Evolutionary conservation across 352 stramenopile genomes (phyloP), one percentile per base, ranked within the genome.

Genomic region (Elongisporangium prolatum): DNA sequence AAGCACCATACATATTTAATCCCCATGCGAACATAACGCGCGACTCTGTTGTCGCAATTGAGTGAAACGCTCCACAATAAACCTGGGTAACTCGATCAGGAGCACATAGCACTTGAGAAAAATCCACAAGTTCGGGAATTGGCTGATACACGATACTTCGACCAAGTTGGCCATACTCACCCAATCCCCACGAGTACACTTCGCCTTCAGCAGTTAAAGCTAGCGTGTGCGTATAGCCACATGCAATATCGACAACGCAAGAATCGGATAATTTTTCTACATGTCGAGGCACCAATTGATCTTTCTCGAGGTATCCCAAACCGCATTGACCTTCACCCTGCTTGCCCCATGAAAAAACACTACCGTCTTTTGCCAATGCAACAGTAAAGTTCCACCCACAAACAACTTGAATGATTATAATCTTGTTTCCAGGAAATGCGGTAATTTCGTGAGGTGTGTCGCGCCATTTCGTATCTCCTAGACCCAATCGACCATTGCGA

Each of bases 111-210:
- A 79, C 63, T 0, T 63, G 40, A 4, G 68, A 69, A 14, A 89
- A 63, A 37, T 91, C 80, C 11, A 94, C 74, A 25, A 70, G 64
- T 17, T 88, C 78, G 16, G 84, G 84, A 14, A 91, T 48, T 0
- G 84, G 84, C 51, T 94, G 82, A 61, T 94, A 94, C 6, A 94
- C 83, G 50, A 88, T 77, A 0, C 88, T 88, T 53, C 95, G 93
- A 5, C 91, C 91, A 16, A 97, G 80, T 38, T 96, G 78, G 0
- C 91, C 91, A 57, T 97, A 97, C 57, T 97, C 88, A 21, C 91
- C 91, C 4, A 91, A 65, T 37, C 91, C 91, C 89, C 88, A 97
- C 13, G 87, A 93, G 64, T 89, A 96, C 17, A 97, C 62, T 44
- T 97, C 84, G 4, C 88, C 86, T 22, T 67, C 70, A 1, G 71